Evolutionary conservation across 2,329 filamentous ascomycete genomes (phyloP).

Genomic region (Colletotrichum aenigma): DNA sequence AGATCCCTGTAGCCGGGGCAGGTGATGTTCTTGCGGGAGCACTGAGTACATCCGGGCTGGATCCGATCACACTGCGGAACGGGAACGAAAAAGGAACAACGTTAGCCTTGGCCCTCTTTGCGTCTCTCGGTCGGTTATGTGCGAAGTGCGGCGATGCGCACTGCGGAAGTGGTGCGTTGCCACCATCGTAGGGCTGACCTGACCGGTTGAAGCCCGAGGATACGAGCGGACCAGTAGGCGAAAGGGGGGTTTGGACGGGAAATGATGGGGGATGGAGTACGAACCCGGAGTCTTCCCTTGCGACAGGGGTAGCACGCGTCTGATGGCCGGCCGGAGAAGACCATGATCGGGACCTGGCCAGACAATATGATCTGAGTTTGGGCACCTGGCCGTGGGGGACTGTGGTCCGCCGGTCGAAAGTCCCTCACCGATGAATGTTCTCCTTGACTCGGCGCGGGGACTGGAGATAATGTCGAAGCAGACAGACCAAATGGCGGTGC

Average conservation of each 20-base stretch:
- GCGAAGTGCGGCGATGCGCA: neutral
- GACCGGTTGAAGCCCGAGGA: neutral
- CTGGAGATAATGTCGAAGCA: neutral
- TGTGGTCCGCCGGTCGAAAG: neutral
- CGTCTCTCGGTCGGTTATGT: neutral
- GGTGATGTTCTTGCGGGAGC: constrained; percentile 27
- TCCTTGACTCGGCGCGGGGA: neutral
- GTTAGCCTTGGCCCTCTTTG: neutral
- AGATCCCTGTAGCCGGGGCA: constrained; percentile 30
- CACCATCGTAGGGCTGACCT: neutral
- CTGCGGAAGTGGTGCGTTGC: neutral
- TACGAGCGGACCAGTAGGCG: constrained; percentile 6
- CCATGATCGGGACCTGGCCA: constrained; percentile 21
- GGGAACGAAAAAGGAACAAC: neutral
- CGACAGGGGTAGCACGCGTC: constrained; percentile 31
- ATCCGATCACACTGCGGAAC: constrained; percentile 27
- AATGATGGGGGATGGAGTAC: neutral
- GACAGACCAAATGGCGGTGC: neutral
- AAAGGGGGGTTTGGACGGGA: neutral
- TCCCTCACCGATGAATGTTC: neutral
- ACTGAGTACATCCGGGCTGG: constrained; percentile 28
- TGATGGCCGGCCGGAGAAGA: constrained; percentile 32
- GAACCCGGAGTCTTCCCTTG: constrained; percentile 26
- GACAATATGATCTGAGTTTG: neutral
- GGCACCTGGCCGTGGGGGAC: neutral